Base-by-base conservation (phyloP, 345 rosid species). In the Eucalyptus urophylla region DNA sequence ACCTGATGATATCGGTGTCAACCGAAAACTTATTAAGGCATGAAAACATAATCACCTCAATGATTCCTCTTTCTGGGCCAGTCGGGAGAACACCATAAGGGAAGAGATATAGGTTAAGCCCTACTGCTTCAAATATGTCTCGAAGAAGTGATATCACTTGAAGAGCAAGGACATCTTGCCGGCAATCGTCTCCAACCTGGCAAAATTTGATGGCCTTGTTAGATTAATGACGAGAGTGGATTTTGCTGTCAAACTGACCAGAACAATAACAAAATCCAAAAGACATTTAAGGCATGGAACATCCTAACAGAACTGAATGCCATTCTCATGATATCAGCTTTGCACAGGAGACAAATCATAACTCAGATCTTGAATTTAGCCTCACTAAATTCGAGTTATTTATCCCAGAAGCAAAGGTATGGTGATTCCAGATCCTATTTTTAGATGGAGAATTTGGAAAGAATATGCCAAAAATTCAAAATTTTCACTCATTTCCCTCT, bases 41-140 rank as follows among this genome's bases (percentile, higher is more conserved):
- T 8, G 49, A 11, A 81, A 27, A 88, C 53, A 88, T 60, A 88
- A 94, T 89, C 91, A 98, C 99, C 98, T 98, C 99, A 90, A 98
- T 94, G 67, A 98, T 97, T 67, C 99, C 99, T 93, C 95, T 97
- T 92, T 94, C 99, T 8, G 96, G 96, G 51, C 99, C 99, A 58
- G 99, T 98, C 88, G 99, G 99, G 91, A 98, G 98, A 92, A 98
- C 99, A 92, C 98, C 99, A 90, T 98, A 98, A 88, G 99, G 99
- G 91, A 95, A 97, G 87, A 98, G 88, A 93, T 98, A 98, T 53
- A 98, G 94, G 91, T 97, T 93, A 89, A 98, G 91, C 91, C 98
- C 99, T 83, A 94, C 96, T 29, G 99, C 98, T 90, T 94, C 91
- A 95, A 95, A 97, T 93, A 96, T 95, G 90, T 97, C 99, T 92